Evolutionary conservation across 2,329 filamentous ascomycete species (phyloP), one percentile per base, ranked within the genome.

Genomic region (Blastomyces gilchristii): DNA sequence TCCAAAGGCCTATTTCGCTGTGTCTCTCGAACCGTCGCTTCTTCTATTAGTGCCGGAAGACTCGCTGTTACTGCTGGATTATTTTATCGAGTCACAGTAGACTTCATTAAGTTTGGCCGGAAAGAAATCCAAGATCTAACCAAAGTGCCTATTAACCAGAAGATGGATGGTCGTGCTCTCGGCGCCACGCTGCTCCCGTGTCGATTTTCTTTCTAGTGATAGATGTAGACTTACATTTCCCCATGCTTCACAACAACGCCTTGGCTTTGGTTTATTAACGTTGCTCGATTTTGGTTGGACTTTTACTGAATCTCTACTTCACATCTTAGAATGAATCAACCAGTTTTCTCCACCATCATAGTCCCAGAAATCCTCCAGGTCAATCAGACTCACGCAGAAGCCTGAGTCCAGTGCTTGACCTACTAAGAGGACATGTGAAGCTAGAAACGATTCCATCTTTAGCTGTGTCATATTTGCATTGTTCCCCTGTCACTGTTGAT

Each of bases 331-430:
- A 60, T 58, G 64, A 60, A 34, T 34, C 31, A 34, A 64, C 67
- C 0, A 67, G 65, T 64, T 69, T 69, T 53, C 64, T 68, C 58
- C 68, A 65, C 5, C 68, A 71, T 56, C 65, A 70, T 65, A 53
- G 67, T 60, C 68, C 66, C 43, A 63, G 7, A 28, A 61, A 69
- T 60, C 54, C 69, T 1, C 66, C 67, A 22, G 64, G 65, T 47
- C 66, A 67, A 63, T 67, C 66, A 62, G 66, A 69, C 58, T 68
- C 59, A 41, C 64, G 67, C 63, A 67, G n/a, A 22, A 22, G n/a
- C 7, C 57, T 70, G 34, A 58, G 39, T 0, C 22, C 2, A 16
- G 43, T 49, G 37, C 45, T 60, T 39, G 45, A 41, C 58, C 14
- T 25, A 14, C 39, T 60, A 18, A 41, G 34, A 60, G n/a, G 58